Evolutionary conservation across 495 filamentous ascomycete genomes (phyloP).

Genomic region (Neurospora sublineolata): DNA sequence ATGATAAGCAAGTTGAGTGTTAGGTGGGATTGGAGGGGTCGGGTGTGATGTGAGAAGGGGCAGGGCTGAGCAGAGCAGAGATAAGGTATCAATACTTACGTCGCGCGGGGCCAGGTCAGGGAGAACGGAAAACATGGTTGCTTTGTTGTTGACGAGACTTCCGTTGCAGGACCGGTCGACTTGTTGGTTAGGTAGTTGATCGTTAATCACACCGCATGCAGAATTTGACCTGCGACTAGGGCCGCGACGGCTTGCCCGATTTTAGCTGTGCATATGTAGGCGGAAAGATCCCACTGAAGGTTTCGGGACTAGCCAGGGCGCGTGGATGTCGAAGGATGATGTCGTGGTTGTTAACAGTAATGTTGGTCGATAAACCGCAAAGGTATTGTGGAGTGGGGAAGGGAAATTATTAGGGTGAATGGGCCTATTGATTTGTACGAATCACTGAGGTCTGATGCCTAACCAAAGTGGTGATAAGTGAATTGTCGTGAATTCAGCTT

Average conservation of each 20-base stretch:
- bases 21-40: conserved; percentile 1
- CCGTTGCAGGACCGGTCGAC: not conserved
- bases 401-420: not conserved
- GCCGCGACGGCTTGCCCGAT: not conserved
- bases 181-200: not conserved
- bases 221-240: not conserved
- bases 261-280: not conserved
- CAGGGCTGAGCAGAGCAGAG: not conserved
- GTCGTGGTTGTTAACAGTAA: not conserved
- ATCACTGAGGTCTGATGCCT: not conserved
- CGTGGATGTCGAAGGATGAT: not conserved
- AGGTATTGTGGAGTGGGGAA: not conserved
- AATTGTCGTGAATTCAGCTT: not conserved
- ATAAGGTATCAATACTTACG: conserved; percentile 34
- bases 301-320: not conserved
- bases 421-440: not conserved
- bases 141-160: not conserved
- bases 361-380: not conserved
- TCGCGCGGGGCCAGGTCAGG: conserved; percentile 61
- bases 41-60: not conserved
- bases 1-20: conserved; percentile 2
- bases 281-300: not conserved
- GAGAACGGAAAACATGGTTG: conserved; percentile 53
- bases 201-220: not conserved
- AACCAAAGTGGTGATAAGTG: not conserved